Conservation (phyloP, 2,329 filamentous ascomycete species). For the Cercospora zeae-maydis region DNA sequence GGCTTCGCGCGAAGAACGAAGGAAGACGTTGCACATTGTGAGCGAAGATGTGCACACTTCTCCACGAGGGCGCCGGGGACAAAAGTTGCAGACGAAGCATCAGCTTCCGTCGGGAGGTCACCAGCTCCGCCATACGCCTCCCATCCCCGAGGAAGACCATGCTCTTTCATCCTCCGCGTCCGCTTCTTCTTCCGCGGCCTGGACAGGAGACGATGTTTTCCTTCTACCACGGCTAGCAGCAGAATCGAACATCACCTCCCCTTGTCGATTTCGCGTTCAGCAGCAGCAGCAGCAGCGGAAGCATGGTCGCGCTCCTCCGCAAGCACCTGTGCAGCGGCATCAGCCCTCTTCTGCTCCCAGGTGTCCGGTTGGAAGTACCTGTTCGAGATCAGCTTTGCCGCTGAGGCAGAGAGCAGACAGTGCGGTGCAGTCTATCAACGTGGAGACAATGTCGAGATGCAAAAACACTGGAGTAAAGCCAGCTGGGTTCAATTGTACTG, state of each 20-base stretch:
- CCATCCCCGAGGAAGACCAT: background rate
- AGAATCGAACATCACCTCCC: background rate
- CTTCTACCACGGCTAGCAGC: background rate
- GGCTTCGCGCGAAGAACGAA: background rate
- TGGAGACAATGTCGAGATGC: background rate
- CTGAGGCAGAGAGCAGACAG: background rate
- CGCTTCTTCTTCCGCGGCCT: slow-evolving; percentile 21
- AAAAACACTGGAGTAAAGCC: background rate
- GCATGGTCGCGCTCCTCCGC: background rate
- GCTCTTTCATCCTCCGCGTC: background rate
- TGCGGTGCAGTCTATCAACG: background rate
- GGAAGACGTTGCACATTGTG: slow-evolving; percentile 13
- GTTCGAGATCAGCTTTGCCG: background rate
- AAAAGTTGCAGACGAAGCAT: background rate
- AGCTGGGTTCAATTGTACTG: background rate
- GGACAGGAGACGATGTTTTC: slow-evolving; percentile 28
- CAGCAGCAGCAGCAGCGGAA: background rate
- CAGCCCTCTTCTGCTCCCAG: background rate
- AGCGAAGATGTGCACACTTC: background rate
- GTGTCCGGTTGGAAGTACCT: background rate
- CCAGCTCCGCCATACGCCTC: background rate
- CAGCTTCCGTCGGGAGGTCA: background rate
- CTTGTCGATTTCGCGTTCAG: background rate
- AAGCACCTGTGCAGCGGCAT: background rate
- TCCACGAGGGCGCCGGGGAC: background rate